These are phyloP conservation scores for Candolleomyces aberdarensis DNA, from an alignment of 768 basidiomycete species.

Conservation along the genomic window DNA sequence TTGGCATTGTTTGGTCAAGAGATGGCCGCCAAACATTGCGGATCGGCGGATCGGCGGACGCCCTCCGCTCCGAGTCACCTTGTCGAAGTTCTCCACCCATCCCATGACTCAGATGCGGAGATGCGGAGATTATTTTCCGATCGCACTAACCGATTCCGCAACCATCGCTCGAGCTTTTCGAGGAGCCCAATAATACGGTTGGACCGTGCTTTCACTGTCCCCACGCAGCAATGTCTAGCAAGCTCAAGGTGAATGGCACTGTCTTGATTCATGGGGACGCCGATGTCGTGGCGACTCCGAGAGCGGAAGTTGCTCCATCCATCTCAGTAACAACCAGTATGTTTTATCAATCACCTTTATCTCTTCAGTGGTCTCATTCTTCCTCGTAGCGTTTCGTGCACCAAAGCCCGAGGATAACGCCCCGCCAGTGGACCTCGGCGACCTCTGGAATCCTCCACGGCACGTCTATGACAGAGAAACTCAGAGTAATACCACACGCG, in stretches of 20 bases:
- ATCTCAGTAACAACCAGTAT: conserved; percentile 77
- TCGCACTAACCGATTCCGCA: no score
- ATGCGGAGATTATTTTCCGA: no score
- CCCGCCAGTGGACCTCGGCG: conserved; percentile 22
- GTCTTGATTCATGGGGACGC: conserved; percentile 45
- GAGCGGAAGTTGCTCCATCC: conserved; percentile 57
- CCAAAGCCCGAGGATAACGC: conserved; percentile 20
- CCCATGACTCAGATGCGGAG: no score
- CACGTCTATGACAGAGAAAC: conserved; percentile 81
- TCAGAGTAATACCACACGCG: conserved; percentile 57
- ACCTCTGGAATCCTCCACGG: conserved; percentile 45
- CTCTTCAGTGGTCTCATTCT: neutral
- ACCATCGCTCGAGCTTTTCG: no score
- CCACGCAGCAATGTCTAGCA: conserved; percentile 13
- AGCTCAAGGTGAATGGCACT: conserved; percentile 37
- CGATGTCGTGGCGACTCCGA: conserved; percentile 17
- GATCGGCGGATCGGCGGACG: no score
- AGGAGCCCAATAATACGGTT: no score
- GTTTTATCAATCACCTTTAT: conserved; percentile 14
- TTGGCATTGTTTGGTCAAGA: no score
- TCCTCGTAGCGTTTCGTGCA: conserved; percentile 50
- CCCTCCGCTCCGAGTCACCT: no score
- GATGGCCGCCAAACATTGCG: no score
- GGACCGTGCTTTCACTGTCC: no score
- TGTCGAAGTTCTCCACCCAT: no score